Conservation (phyloP, 176 grass and related monocot species). For the Aegilops sharonensis region DNA sequence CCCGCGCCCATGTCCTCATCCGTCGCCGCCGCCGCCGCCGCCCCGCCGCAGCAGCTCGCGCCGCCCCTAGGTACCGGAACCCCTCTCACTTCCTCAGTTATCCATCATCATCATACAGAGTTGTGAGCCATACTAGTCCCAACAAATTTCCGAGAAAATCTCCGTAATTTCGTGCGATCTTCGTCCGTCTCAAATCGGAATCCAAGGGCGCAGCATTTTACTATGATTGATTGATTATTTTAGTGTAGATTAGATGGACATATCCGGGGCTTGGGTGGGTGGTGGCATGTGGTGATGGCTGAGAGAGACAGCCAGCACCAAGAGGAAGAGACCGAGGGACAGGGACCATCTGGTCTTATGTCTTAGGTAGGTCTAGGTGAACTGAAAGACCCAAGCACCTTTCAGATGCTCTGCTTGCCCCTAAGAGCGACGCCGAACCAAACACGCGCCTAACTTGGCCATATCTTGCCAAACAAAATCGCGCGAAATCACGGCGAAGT, state of each 20-base stretch:
- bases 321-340: background rate
- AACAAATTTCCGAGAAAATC: background rate
- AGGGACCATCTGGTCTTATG: background rate
- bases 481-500: background rate
- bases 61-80: slow-evolving; percentile 9
- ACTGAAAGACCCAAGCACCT: slow-evolving; percentile 33
- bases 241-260: background rate
- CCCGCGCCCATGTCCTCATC: background rate
- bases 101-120: background rate
- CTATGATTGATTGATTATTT: background rate
- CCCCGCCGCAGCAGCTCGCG: slow-evolving; percentile 29
- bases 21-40: background rate
- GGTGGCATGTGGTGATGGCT: background rate
- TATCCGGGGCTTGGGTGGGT: slow-evolving; percentile 12
- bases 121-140: background rate
- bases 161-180: background rate
- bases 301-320: background rate
- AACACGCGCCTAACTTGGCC: background rate
- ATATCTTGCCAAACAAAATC: background rate
- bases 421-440: background rate
- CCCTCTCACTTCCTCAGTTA: background rate
- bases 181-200: slow-evolving; percentile 26
- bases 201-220: background rate
- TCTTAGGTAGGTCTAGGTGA: slow-evolving; percentile 44
- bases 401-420: background rate